Base-by-base conservation (phyloP, 1,139 yeast species). In the Saccharomyces hybrid region DNA sequence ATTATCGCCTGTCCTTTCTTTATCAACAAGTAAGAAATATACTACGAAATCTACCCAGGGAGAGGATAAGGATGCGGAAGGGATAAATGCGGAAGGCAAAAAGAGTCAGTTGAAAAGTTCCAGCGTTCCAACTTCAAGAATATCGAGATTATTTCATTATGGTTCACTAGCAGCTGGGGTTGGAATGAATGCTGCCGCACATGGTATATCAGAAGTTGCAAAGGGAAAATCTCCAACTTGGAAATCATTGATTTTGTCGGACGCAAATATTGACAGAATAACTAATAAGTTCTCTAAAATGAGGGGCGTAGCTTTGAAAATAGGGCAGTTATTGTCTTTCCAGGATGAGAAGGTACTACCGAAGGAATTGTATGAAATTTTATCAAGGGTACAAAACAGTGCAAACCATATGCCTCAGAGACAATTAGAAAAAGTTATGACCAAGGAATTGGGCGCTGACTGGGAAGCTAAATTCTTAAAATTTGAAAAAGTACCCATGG, bases 221-320 rank as follows among this genome's bases (percentile, higher is more conserved):
- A 70, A 76, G 48, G 79, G 80, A 16, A 70, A 74, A 9, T 64
- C 78, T 4, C 76, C 85, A n/a, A 73, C 81, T n/a, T 72, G 83
- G 71, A 79, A 79, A 57, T 81, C 86, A 1, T 70, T 90, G 50
- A 74, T 95, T 2, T 75, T 93, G 60, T 84, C 89, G 4, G 91
- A 96, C 2, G 80, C 81, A 28, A 93, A 93, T 69, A 84, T 93
- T 50, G 97, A 93, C 64, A 74, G 95, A 53, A 81, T 93, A 77
- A 96, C 96, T 14, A 82, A 80, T 61, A 90, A 89, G 69, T 82
- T 93, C 64, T 83, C 95, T 52, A 84, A 88, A 67, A 93, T 93
- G 99, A 80, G 99, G 67, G 99, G 99, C 13, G 99, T 99, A 2
- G 99, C 99, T 2, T 77, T 93, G 65, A 93, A 93, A 68, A 80